Evolutionary conservation across 2,329 filamentous ascomycete genomes (phyloP).

Genomic region (Curvularia sp.): DNA sequence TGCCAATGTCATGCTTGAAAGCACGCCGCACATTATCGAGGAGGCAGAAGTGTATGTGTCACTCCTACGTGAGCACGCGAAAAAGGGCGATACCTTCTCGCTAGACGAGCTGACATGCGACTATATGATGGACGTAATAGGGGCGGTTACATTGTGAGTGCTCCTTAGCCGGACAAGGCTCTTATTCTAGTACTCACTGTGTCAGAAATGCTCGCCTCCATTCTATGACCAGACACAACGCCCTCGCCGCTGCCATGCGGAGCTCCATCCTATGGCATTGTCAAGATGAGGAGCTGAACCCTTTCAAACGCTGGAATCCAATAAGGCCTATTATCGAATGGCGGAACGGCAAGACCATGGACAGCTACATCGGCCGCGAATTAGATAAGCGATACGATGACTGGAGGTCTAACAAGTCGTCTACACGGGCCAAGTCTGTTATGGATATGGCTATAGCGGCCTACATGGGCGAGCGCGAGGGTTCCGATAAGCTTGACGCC

Average conservation of each 20-base stretch:
- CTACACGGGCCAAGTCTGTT: constrained; percentile 14
- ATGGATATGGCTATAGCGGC: constrained; percentile 21
- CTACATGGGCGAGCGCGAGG: constrained; percentile 17
- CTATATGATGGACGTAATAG: constrained; percentile 18
- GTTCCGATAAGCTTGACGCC: constrained; percentile 22
- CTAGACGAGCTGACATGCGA: constrained; percentile 10
- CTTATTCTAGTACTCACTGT: neutral
- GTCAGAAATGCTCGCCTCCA: constrained; percentile 20
- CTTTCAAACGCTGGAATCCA: constrained; percentile 18
- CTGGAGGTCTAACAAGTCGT: constrained; percentile 6
- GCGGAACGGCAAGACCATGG: constrained; percentile 22
- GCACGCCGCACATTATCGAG: constrained; percentile 9
- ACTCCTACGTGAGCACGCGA: constrained; percentile 7
- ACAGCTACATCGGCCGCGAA: constrained; percentile 22
- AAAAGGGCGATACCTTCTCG: constrained; percentile 8
- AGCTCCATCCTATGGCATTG: constrained; percentile 16
- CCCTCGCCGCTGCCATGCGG: constrained; percentile 14
- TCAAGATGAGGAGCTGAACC: constrained; percentile 18
- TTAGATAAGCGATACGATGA: constrained; percentile 24
- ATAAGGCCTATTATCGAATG: constrained; percentile 14
- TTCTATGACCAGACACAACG: constrained; percentile 18
- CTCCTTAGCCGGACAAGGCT: neutral
- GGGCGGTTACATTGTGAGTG: constrained; percentile 6
- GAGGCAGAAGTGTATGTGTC: constrained; percentile 11
- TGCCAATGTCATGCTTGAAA: constrained; percentile 55